Evolutionary conservation across 2,329 filamentous ascomycete genomes (phyloP).

Genomic region (Venturia pyrina): DNA sequence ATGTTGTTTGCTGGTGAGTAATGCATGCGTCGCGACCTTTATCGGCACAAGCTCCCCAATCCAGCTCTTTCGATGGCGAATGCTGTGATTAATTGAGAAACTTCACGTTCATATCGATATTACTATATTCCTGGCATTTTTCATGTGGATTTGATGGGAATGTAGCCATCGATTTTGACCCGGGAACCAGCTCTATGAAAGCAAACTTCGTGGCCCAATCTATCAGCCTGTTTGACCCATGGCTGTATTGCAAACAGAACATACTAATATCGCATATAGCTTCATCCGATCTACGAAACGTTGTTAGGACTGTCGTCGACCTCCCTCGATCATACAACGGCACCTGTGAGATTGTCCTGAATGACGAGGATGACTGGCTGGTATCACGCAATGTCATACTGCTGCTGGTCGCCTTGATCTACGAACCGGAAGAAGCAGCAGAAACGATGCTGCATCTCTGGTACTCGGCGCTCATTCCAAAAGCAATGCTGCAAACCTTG

Average conservation of each 20-base stretch:
- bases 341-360: conserved; percentile 24
- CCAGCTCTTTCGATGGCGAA: no score
- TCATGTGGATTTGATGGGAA: no score
- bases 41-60: no score
- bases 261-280: conserved; percentile 20
- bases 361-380: conserved; percentile 31
- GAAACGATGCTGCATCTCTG: conserved; percentile 34
- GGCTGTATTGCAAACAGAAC: no score
- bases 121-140: no score
- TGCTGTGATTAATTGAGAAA: no score
- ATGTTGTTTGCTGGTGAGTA: conserved; percentile 30
- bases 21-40: not conserved
- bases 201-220: no score
- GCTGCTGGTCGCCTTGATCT: conserved; percentile 25
- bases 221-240: no score
- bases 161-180: no score
- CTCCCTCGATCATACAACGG: conserved; percentile 23
- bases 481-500: conserved; percentile 18
- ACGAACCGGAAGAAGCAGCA: conserved; percentile 17
- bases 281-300: conserved; percentile 36
- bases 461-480: conserved; percentile 33
- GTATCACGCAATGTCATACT: conserved; percentile 32
- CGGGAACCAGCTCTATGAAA: no score
- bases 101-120: no score
- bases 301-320: conserved; percentile 29